phyloP scores from a whole-genome alignment of 208 protist species.

The Wallacemonas sp. region DNA sequence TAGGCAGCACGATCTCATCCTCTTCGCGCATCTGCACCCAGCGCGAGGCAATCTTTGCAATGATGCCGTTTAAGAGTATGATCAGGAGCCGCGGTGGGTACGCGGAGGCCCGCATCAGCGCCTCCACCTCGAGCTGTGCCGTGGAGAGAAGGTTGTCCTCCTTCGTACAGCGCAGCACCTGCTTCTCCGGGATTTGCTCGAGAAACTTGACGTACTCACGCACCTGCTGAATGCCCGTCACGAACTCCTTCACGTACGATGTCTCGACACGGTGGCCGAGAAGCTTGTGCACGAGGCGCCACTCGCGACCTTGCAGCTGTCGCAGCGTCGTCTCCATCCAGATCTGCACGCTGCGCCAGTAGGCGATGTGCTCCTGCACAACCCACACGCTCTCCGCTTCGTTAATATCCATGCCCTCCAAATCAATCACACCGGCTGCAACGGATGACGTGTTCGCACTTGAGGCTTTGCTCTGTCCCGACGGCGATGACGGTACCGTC shows the following conservation, averaged over 20 bases:
- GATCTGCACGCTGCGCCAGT: slow-evolving; percentile 63
- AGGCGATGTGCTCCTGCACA: slow-evolving; percentile 58
- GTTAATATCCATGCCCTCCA: slow-evolving; percentile 7
- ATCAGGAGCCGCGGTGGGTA: slow-evolving; percentile 53
- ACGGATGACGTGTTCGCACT: background rate
- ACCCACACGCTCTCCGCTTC: slow-evolving; percentile 13
- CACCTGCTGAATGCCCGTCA: slow-evolving; percentile 47
- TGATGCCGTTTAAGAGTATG: slow-evolving; percentile 51
- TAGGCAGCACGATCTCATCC: slow-evolving; percentile 36
- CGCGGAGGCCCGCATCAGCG: slow-evolving; percentile 34
- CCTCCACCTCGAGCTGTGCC: slow-evolving; percentile 1
- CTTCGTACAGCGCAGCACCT: slow-evolving; percentile 24
- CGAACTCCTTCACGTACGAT: slow-evolving; percentile 73
- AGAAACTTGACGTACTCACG: slow-evolving; percentile 71
- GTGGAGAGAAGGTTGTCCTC: slow-evolving; percentile 38
- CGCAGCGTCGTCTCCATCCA: slow-evolving; percentile 76
- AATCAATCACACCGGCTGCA: background rate
- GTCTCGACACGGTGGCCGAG: slow-evolving; percentile 71
- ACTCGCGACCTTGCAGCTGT: slow-evolving; percentile 82
- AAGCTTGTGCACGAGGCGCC: slow-evolving; percentile 72
- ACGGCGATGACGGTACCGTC: background rate
- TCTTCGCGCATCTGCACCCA: slow-evolving; percentile 50
- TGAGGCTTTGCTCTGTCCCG: background rate
- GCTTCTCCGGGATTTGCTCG: slow-evolving; percentile 56
- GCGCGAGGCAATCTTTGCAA: slow-evolving; percentile 38